Percentiles rank a stretch among this genome's conserved stretches.
Evolutionary conservation across 2,329 filamentous ascomycete genomes (phyloP).

Genomic region (Biscogniauxia sp.): DNA sequence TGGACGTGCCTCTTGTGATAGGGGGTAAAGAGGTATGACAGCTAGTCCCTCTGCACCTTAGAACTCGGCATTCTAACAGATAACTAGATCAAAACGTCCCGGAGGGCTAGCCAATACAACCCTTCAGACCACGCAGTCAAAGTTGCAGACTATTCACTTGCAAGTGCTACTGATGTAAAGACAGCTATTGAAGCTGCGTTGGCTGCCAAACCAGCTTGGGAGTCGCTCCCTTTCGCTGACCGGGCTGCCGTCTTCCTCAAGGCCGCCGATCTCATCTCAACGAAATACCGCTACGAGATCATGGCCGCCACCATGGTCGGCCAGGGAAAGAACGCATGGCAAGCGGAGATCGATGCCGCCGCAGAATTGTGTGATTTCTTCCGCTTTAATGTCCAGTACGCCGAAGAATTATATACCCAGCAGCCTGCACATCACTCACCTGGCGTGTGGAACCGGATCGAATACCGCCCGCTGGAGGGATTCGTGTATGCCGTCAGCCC

Average conservation of each 20-base stretch:
- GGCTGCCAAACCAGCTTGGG: slow-evolving; percentile 83
- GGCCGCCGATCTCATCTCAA: slow-evolving; percentile 84
- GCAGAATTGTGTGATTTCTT: slow-evolving; percentile 92
- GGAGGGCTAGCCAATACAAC: slow-evolving; percentile 71
- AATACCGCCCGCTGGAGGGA: slow-evolving; percentile 86
- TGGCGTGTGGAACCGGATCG: slow-evolving; percentile 87
- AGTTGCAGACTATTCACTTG: slow-evolving; percentile 83
- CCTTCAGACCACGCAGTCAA: slow-evolving; percentile 75
- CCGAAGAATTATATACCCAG: slow-evolving; percentile 83
- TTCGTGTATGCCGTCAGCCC: slow-evolving; percentile 94
- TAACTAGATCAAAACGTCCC: slow-evolving; percentile 62
- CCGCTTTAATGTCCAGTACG: slow-evolving; percentile 91
- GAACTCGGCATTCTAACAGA: slow-evolving; percentile 12
- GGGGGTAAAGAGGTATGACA: slow-evolving; percentile 71
- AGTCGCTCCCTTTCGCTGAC: slow-evolving; percentile 82
- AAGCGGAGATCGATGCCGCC: slow-evolving; percentile 96
- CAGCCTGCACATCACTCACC: slow-evolving; percentile 82
- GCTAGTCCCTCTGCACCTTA: background rate
- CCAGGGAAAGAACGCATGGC: slow-evolving; percentile 98
- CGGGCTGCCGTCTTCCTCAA: slow-evolving; percentile 93
- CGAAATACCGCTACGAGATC: slow-evolving; percentile 93
- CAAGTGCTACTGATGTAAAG: slow-evolving; percentile 71
- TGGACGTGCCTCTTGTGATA: slow-evolving; percentile 80
- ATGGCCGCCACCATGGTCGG: slow-evolving; percentile 96
- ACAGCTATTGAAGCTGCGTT: slow-evolving; percentile 81